Evolutionary conservation across 257 asterid species (phyloP), one percentile per base, ranked within the genome.

Genomic region (Rhazya stricta): DNA sequence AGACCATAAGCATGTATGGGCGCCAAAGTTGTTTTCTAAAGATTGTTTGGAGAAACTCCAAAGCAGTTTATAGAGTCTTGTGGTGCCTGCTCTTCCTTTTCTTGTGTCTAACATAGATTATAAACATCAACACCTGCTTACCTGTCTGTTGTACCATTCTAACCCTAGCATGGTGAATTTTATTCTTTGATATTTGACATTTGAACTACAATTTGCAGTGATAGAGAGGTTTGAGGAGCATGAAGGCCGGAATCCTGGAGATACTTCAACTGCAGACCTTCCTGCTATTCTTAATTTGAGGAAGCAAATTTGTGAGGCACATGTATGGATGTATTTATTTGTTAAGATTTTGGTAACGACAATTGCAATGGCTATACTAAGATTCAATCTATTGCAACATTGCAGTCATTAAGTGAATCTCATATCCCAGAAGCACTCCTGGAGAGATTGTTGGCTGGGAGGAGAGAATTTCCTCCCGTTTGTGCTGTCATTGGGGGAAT

Each of bases 401-500:
- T 83, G 83, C 89, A 95, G 99, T 86, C 88, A 13, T 29, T 84
- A 27, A 78, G 80, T 45, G 97, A 88, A 83, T 86, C 98, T 63
- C 91, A 81, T 75, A 87, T 95, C 74, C 91, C 98, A 0, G 97
- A 95, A 83, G 77, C 88, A 74, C 94, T 95, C 45, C 85, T 95
- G 10, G 83, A 79, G 85, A 88, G 98, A 79, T 77, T 95, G 84
- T 73, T 91, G 62, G 89, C 88, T 62, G 90, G 96, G 51, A 77
- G 79, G 79, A 79, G 67, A 43, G 99, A 95, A 81, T 95, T 95
- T 75, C 98, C 99, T 51, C 99, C 99, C 0, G 98, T 91, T 46
- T 91, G 97, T 83, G 98, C 98, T 45, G 77, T 95, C 63, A 48
- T 92, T 12, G 99, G 99, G 27, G 99, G 98, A 77, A 86, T 95